Evolutionary conservation across 352 stramenopile genomes (phyloP).

Genomic region (Pythium phragmitis): DNA sequence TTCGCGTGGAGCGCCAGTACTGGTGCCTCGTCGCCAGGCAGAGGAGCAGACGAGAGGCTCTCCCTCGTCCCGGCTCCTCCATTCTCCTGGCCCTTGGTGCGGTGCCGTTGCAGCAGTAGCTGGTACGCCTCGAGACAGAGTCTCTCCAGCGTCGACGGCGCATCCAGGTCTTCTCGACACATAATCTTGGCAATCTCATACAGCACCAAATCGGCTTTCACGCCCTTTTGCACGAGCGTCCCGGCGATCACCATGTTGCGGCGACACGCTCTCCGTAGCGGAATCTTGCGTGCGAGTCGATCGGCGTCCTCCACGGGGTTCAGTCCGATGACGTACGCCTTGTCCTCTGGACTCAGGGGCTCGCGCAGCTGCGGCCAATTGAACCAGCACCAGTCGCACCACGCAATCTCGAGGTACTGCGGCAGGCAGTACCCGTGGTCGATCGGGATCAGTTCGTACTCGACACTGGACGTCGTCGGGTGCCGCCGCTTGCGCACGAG

Average conservation of each 20-base stretch:
- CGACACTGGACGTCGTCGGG: slow-evolving; percentile 37
- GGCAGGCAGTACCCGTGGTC: slow-evolving; percentile 98
- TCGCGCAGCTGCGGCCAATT: slow-evolving; percentile 94
- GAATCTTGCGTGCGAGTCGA: slow-evolving; percentile 62
- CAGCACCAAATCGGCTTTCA: slow-evolving; percentile 58
- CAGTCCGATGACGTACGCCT: slow-evolving; percentile 61
- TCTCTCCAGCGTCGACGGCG: slow-evolving; percentile 59
- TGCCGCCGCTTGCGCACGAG: slow-evolving; percentile 87
- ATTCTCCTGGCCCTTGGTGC: background rate
- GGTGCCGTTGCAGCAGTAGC: slow-evolving; percentile 40
- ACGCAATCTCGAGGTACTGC: slow-evolving; percentile 94
- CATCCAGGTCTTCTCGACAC: slow-evolving; percentile 80
- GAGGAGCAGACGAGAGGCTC: slow-evolving; percentile 3
- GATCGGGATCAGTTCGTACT: slow-evolving; percentile 97
- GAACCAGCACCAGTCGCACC: slow-evolving; percentile 99
- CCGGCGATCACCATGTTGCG: slow-evolving; percentile 81
- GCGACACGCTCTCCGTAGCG: slow-evolving; percentile 64
- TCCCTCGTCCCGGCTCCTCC: slow-evolving; percentile 1
- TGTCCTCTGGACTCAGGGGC: slow-evolving; percentile 58
- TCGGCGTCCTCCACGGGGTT: slow-evolving; percentile 60
- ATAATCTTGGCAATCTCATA: slow-evolving; percentile 83
- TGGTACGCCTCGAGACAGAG: slow-evolving; percentile 72
- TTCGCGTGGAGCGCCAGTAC: background rate
- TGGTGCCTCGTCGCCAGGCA: background rate
- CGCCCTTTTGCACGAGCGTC: slow-evolving; percentile 78